Conservation (phyloP, 305 asterid species). For the Fraxinus platypoda region DNA sequence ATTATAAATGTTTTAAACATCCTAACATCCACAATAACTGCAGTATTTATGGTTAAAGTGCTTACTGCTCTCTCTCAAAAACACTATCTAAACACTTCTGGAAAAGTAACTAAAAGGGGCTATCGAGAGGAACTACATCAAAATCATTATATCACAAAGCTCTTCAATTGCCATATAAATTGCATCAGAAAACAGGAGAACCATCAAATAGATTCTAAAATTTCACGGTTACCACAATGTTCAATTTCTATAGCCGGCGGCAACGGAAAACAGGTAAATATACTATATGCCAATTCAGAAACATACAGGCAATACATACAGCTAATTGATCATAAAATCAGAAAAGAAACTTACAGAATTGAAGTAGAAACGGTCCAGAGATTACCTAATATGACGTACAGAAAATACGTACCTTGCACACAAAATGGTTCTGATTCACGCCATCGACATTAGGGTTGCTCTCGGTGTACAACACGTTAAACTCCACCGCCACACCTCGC, state of each 20-base stretch:
- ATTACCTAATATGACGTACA: conserved; percentile 17
- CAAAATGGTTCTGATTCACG: background rate
- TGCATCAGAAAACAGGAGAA: background rate
- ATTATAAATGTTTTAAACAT: conserved; percentile 8
- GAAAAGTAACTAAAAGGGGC: background rate
- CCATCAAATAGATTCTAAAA: no score
- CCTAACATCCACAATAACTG: background rate
- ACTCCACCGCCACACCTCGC: background rate
- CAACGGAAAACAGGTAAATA: background rate
- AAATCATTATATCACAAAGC: background rate
- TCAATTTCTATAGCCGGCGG: background rate
- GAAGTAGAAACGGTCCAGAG: background rate
- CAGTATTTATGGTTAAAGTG: background rate
- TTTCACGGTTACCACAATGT: background rate
- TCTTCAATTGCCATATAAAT: background rate
- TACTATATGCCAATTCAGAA: background rate
- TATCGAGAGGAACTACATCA: background rate
- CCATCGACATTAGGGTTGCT: conserved; percentile 23
- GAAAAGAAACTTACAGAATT: background rate
- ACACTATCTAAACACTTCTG: background rate
- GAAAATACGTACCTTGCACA: conserved; percentile 10
- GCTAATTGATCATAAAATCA: no score
- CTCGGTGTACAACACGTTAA: background rate
- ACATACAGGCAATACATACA: background rate
- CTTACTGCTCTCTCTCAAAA: background rate